Conservation (phyloP, 1,284 basidiomycete genomes). For the Tilletia caries region DNA sequence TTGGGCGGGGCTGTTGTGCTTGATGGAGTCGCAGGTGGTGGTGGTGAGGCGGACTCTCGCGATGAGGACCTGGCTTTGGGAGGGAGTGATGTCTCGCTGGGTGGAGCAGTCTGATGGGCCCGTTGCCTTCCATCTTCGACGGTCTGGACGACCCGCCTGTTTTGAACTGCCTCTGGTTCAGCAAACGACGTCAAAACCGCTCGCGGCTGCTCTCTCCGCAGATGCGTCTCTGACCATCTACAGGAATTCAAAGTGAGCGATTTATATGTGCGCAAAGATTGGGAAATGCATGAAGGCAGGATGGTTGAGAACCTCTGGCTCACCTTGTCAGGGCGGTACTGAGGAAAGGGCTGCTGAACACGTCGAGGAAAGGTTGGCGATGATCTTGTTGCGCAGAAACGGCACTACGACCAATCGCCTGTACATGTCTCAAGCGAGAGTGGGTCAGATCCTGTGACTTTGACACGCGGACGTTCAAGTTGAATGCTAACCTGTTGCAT, state of each 20-base stretch:
- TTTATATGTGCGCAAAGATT: background rate
- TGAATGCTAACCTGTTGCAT: conserved; percentile 5
- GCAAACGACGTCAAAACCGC: background rate
- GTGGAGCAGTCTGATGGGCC: background rate
- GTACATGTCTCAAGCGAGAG: too few relatives aligned
- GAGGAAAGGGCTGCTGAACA: background rate
- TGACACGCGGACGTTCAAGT: too few relatives aligned
- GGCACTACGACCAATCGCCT: background rate
- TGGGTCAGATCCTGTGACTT: too few relatives aligned
- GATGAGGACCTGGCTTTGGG: background rate
- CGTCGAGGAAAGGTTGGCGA: background rate
- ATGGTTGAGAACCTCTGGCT: background rate
- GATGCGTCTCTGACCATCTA: conserved; percentile 10
- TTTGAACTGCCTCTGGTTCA: background rate
- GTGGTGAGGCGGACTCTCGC: background rate
- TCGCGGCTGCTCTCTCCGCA: conserved; percentile 1
- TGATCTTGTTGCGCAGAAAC: background rate
- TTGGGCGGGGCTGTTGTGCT: background rate
- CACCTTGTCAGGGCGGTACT: background rate
- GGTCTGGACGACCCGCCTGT: background rate
- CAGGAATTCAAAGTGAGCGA: background rate
- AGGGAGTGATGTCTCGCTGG: background rate
- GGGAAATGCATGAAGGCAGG: too few relatives aligned
- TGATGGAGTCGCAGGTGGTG: background rate
- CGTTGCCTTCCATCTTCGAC: background rate